Evolutionary conservation across 1,284 basidiomycete species (phyloP), one percentile per base, ranked within the genome.

Genomic region (Phellinidium pouzarii): DNA sequence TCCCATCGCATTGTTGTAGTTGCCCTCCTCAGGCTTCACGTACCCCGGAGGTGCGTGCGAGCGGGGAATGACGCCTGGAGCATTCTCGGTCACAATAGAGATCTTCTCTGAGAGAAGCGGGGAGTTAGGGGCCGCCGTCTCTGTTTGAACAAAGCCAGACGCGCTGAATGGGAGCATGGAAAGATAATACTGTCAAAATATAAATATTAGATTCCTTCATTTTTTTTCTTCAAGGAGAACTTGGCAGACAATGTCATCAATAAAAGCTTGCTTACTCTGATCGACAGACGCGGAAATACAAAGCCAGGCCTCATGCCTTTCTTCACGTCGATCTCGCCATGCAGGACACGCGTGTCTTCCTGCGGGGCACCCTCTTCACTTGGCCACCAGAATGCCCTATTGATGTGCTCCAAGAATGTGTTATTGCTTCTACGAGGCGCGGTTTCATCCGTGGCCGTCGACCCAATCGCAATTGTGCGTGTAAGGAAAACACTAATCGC

Each of bases 1-100:
- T 9, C 77, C 77, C 31, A 77, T 65, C 6, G 74, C 70, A 34
- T 70, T 74, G 58, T 77, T 79, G 61, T 77, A 80, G 61, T 81
- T 72, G 20, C 66, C 69, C 41, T 64, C 68, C 14, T 50, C 53
- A 11, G 68, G 66, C 37, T 67, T 70, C 38, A 68, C 69, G 57
- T 81, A 82, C 22, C 75, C 76, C 11, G 77, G 78, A 3, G 79
- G 80, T 2, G 76, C 74, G 58, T 74, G 74, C n/a, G 78, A 77
- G 23, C 66, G 67, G 19, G 70, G 67, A 0, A 59, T 50, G 36
- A 76, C 54, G 3, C 77, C 77, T 4, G 67, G 63, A 2, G 72
- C 63, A 31, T 73, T 70, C 40, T 68, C 67, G 12, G 73, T 71
- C 36, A 67, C 67, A 36, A 82, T 69, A 3, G 60, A 65, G 20